These are phyloP conservation scores for Malus orientalis DNA, from an alignment of 306 rosid species.

Conservation along the genomic window DNA sequence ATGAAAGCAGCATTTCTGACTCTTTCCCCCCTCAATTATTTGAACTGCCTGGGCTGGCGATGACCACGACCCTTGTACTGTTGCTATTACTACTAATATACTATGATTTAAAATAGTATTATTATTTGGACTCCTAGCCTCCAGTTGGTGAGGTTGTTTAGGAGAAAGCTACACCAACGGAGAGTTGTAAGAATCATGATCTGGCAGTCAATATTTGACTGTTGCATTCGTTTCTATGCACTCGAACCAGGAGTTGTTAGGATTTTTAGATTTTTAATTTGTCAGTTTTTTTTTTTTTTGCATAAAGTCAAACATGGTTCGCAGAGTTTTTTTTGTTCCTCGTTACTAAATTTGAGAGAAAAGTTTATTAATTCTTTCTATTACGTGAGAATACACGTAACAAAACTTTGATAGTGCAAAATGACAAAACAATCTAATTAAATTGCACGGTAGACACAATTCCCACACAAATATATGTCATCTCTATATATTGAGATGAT, in stretches of 20 bases:
- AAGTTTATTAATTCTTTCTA: neutral
- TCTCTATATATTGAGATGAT: neutral
- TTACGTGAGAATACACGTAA: neutral
- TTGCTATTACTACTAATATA: conserved; percentile 1
- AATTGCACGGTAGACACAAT: neutral
- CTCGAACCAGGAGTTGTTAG: neutral
- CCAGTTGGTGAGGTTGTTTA: conserved; percentile 28
- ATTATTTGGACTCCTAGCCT: conserved; percentile 10
- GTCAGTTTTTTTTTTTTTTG: neutral
- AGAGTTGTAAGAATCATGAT: conserved; percentile 22
- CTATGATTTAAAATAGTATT: neutral
- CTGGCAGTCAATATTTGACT: conserved; percentile 12
- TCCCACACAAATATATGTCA: no score
- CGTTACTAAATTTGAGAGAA: neutral
- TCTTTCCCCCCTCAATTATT: conserved; percentile 49
- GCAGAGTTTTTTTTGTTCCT: neutral
- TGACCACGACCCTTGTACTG: conserved; percentile 29
- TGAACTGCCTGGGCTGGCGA: conserved; percentile 34
- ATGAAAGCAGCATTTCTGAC: conserved; percentile 43
- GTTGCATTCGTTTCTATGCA: neutral
- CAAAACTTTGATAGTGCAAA: neutral
- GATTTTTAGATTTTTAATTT: neutral
- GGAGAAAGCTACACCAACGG: conserved; percentile 53
- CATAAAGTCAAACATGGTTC: neutral
- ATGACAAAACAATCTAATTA: neutral